Conservation (phyloP, 345 rosid genomes). For the Camelina neglecta region DNA sequence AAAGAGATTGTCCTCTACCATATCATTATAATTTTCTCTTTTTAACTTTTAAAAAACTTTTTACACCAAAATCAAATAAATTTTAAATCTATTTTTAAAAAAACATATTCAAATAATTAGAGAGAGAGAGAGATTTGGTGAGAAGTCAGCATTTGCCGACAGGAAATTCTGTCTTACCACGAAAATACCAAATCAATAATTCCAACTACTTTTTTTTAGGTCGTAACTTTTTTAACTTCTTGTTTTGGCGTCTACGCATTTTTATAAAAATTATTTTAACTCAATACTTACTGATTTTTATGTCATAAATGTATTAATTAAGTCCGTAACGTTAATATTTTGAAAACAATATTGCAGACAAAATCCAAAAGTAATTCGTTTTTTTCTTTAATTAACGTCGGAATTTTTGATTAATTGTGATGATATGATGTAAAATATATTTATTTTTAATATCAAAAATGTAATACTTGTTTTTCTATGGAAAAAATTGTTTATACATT, state of each 20-base stretch:
- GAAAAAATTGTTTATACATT: neutral
- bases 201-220: constrained; percentile 39
- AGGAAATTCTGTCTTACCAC: constrained; percentile 46
- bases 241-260: constrained; percentile 26
- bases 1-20: constrained; percentile 36
- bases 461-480: no score
- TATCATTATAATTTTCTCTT: constrained; percentile 37
- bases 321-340: neutral
- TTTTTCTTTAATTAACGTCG: no score
- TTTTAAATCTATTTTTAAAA: neutral
- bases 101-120: constrained; percentile 29
- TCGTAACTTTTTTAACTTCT: constrained; percentile 19
- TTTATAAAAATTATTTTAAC: neutral
- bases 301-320: constrained; percentile 12
- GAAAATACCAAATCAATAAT: constrained; percentile 48
- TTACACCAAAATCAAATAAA: constrained; percentile 14
- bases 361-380: neutral
- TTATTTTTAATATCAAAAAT: no score
- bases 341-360: neutral
- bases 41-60: constrained; percentile 20
- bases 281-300: neutral
- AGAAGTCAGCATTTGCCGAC: constrained; percentile 50
- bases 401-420: neutral
- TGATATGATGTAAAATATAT: neutral
- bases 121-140: constrained; percentile 44